Base-by-base conservation (phyloP, 495 filamentous ascomycete genomes). In the Tetracladium marchalianum region DNA sequence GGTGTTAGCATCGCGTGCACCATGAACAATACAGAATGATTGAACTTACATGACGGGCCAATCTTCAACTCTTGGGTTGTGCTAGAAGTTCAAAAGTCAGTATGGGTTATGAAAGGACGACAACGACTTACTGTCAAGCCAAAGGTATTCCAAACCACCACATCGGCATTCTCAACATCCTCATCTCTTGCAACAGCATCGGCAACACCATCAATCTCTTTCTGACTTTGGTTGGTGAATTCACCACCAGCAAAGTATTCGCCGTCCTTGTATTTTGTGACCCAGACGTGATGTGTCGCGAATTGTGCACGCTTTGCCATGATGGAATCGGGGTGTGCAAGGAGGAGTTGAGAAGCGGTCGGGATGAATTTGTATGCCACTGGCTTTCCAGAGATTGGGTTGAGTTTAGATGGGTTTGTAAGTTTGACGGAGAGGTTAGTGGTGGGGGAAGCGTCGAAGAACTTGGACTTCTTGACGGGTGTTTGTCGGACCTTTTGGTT, bases 201-300 rank as follows among this genome's bases (percentile, higher is more conserved):
- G 38, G 75, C 64, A 15, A 78, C 74, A 7, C 75, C 71, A 15
- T 64, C 75, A 5, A 61, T 62, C 33, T 82, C 84, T 12, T 74
- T 75, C 27, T 74, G 66, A 31, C 77, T 83, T 65, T 95, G 90
- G 50, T 94, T 84, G 6, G 89, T 95, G 61, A 90, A 95, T 58
- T 80, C 73, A 9, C 89, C 89, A 12, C 81, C 87, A 0, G 89
- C 79, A 57, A 77, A 94, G 9, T 92, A 63, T 60, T 95, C 87
- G 8, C 73, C 77, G 43, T 92, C 88, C 40, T 68, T 71, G 59
- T 93, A 84, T 31, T 74, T 75, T 1, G 85, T 89, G 4, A 90
- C 78, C 71, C 87, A 94, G 36, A 95, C 69, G 46, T 84, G 81
- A 50, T 81, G 81, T 51, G 84, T 83, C 0, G 83, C 83, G 54